Evolutionary conservation across 1,139 yeast genomes (phyloP), one percentile per base, ranked within the genome.

Genomic region (Diutina neorugosa): DNA sequence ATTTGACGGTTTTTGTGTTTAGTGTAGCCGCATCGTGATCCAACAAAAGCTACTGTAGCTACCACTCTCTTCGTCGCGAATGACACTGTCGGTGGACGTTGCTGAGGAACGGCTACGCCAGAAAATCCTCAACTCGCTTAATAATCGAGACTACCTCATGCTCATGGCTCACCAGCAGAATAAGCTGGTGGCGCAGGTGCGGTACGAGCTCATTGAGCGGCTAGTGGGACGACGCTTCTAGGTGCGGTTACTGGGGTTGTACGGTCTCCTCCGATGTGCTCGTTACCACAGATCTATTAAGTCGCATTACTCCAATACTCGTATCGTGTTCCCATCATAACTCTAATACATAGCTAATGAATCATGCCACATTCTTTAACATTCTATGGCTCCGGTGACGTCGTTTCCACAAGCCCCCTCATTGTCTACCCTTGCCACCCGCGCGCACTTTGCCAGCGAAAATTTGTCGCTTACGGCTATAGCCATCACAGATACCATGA

Each of bases 121-220:
- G 57, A 65, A 65, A 31, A 71, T 74, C 42, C 57, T 72, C 57
- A 72, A 73, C 56, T 70, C 77, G 27, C 57, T 74, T 62, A 78
- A 74, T 55, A 75, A 73, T 55, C 63, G 60, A 54, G 80, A 75
- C 59, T 75, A 72, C 58, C 61, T 75, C 52, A 58, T 75, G 60
- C 66, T 72, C 43, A 67, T 74, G 12, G 78, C 79, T 2, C 65
- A 69, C 49, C 77, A 73, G 58, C 76, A 73, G 59, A 67, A 68
- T 52, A 74, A 73, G 57, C 66, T 72, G 2, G 77, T 73, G 37
- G 73, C 69, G 55, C 76, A 74, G 58, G 76, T 74, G 23, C 69
- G 65, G 52, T 66, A 74, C 56, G 77, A 74, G 59, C 62, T 75
- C 54, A 65, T 59, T 62, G 56, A 58, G 55, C 59, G 59, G 55